phyloP scores from a whole-genome alignment of 169 alveolate genomes.

The Plasmodium vinckei region DNA sequence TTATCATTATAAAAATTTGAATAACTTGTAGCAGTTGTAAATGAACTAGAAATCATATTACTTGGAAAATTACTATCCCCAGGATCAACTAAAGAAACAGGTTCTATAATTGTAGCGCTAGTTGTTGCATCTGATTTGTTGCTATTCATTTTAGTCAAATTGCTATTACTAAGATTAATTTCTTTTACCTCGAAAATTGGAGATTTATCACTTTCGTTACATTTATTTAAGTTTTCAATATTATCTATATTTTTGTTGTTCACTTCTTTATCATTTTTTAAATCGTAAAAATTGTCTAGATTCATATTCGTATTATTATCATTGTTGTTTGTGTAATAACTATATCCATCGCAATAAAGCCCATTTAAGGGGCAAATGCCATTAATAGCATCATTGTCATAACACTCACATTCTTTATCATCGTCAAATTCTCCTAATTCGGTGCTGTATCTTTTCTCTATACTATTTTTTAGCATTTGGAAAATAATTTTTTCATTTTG shows the following conservation, averaged over 20 bases:
- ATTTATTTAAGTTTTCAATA: conserved; percentile 7
- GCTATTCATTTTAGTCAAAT: conserved; percentile 20
- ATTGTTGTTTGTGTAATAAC: not conserved
- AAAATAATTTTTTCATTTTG: conserved; percentile 56
- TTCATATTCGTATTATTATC: not conserved
- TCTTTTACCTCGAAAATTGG: conserved; percentile 23
- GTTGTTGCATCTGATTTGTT: conserved; percentile 39
- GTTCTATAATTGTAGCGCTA: not conserved
- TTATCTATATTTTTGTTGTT: not conserved
- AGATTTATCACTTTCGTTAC: conserved; percentile 17
- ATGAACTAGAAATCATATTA: not conserved
- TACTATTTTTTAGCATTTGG: conserved; percentile 46
- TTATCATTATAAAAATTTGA: not conserved
- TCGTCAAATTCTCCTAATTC: not conserved
- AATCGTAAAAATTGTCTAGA: not conserved
- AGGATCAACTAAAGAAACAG: not conserved
- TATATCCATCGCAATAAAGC: too few relatives aligned
- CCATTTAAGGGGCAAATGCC: too few relatives aligned
- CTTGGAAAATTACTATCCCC: not conserved
- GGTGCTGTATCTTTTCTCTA: conserved; percentile 3
- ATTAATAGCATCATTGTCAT: too few relatives aligned
- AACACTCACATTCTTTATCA: not conserved
- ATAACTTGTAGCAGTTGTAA: not conserved
- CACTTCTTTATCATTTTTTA: conserved; percentile 14
- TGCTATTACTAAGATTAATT: conserved; percentile 16